Conservation (phyloP, 495 filamentous ascomycete species). For the Hypoxylon perforatum region DNA sequence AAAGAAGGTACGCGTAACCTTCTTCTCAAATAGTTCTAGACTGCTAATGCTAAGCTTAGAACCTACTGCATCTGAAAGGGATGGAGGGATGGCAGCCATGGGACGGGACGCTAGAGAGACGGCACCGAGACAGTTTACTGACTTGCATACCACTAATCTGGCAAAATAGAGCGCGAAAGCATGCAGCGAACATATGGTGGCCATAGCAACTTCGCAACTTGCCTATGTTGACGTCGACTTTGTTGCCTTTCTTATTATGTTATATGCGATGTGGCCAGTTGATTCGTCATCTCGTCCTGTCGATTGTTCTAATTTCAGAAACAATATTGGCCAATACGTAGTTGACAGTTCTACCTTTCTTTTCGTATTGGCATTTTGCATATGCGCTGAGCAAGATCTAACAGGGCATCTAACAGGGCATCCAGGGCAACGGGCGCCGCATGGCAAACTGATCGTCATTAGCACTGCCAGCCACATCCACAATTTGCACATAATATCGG, state of each 20-base stretch:
- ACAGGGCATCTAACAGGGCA: slow-evolving; percentile 11
- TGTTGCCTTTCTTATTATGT: slow-evolving; percentile 3
- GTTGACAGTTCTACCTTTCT: slow-evolving; percentile 16
- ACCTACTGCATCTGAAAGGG: slow-evolving; percentile 19
- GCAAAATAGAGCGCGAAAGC: slow-evolving; percentile 16
- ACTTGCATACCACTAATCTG: slow-evolving; percentile 16
- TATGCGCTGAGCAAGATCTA: too few relatives aligned
- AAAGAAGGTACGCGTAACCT: slow-evolving; percentile 33
- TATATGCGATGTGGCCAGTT: slow-evolving; percentile 4
- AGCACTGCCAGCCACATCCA: slow-evolving; percentile 32
- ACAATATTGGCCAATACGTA: background rate
- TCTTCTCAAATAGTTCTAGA: slow-evolving; percentile 30
- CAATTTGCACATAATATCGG: slow-evolving; percentile 31
- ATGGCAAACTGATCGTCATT: slow-evolving; percentile 42
- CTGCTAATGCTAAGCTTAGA: slow-evolving; percentile 12
- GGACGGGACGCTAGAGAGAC: slow-evolving; percentile 21
- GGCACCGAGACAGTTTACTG: slow-evolving; percentile 8
- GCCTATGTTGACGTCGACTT: slow-evolving; percentile 26
- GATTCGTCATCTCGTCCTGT: slow-evolving; percentile 31
- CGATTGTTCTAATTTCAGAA: slow-evolving; percentile 33
- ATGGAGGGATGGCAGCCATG: slow-evolving; percentile 19
- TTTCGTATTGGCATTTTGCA: slow-evolving; percentile 33
- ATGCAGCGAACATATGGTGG: slow-evolving; percentile 3
- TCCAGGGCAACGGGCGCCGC: slow-evolving; percentile 25
- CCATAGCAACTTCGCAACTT: slow-evolving; percentile 33